Percentiles rank a stretch among this genome's conserved stretches.
These are phyloP conservation scores for Eimeria praecox DNA, from an alignment of 169 alveolate genomes.

Conservation along the genomic window DNA sequence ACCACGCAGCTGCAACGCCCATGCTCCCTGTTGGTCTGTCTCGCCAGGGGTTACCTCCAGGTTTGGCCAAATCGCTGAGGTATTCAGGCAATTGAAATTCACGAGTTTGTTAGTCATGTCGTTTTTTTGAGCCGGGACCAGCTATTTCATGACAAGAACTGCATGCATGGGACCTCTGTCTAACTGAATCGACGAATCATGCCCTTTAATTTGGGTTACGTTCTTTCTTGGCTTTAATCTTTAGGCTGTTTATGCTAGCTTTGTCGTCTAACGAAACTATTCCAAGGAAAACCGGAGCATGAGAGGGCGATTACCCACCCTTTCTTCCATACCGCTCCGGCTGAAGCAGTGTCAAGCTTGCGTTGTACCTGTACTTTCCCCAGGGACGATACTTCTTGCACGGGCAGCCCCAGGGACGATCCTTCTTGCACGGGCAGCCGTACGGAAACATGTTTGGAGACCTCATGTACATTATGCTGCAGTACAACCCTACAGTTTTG, in stretches of 20 bases:
- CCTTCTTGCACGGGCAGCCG: neutral
- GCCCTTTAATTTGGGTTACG: neutral
- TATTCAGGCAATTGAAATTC: neutral
- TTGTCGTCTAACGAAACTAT: neutral
- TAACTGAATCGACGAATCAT: neutral
- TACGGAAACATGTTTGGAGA: neutral
- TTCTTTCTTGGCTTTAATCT: neutral
- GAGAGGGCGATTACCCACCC: neutral
- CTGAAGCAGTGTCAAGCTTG: no score
- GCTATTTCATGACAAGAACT: neutral
- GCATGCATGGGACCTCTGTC: neutral
- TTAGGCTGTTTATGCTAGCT: neutral
- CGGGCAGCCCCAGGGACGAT: neutral
- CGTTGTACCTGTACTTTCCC: no score
- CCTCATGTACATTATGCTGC: neutral
- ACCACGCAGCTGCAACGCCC: neutral
- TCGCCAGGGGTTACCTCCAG: neutral
- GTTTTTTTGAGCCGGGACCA: neutral
- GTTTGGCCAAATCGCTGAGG: neutral
- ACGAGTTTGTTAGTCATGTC: neutral
- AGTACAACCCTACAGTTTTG: neutral
- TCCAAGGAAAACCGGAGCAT: neutral
- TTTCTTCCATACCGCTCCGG: neutral
- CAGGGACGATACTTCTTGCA: neutral
- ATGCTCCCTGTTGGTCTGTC: neutral